These are phyloP conservation scores for Xylaria sp. DNA, from an alignment of 2,329 filamentous ascomycete genomes.

Conservation along the genomic window DNA sequence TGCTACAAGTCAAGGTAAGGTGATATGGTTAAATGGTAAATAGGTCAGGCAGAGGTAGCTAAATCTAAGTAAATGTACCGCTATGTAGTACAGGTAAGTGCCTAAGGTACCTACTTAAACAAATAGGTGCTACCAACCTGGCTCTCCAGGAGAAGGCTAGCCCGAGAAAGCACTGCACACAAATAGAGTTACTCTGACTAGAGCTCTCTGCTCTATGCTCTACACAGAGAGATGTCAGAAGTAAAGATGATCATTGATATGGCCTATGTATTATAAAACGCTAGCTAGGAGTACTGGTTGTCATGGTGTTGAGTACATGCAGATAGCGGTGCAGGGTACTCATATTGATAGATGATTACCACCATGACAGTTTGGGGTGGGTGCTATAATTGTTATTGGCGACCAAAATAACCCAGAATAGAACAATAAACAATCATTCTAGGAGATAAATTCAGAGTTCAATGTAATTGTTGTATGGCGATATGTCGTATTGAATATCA, in stretches of 20 bases:
- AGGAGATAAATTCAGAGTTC: neutral
- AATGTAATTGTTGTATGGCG: neutral
- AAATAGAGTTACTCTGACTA: neutral
- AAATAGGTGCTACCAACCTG: neutral
- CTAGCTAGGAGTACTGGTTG: neutral
- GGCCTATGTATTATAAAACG: neutral
- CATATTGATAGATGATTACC: neutral
- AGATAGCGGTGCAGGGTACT: constrained; percentile 12
- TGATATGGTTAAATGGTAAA: no score
- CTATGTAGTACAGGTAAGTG: no score
- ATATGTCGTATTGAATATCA: neutral
- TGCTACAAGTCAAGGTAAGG: no score
- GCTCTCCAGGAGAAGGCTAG: neutral
- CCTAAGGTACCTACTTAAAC: neutral
- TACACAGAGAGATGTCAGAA: neutral
- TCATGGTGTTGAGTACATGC: neutral
- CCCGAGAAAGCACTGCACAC: neutral
- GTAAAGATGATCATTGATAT: neutral
- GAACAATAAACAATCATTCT: neutral
- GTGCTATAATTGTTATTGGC: neutral
- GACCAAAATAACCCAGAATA: neutral
- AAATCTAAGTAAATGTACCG: no score
- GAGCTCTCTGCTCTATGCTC: neutral
- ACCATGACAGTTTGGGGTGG: neutral
- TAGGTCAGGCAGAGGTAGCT: no score